Evolutionary conservation across 1,139 yeast species (phyloP), one percentile per base, ranked within the genome.

Genomic region (Pichia sp.): DNA sequence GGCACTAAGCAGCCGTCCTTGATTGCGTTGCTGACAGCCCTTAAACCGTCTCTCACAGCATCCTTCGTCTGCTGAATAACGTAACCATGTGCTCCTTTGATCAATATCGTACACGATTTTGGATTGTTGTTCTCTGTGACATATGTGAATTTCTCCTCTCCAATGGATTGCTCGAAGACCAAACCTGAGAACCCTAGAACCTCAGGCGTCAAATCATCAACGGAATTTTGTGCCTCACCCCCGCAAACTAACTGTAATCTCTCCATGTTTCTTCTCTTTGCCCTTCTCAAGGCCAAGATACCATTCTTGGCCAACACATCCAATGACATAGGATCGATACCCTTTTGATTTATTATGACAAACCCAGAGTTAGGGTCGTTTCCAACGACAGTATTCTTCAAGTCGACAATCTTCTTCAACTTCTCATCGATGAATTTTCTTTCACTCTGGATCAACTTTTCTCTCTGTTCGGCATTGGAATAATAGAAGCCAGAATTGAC

Each of bases 191-290:
- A 87, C 17, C 99, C 99, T 59, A 95, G 78, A n/a, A 89, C 76
- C 3, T 78, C 81, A 6, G 95, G 92, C n/a, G 84, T 68, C 67
- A 95, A 78, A 69, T 93, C 98, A 67, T 95, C 99, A 46, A 92
- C 98, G 16, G 97, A 87, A 73, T 95, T 95, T 73, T 92, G 98
- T 10, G 99, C 99, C 69, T 87, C 95, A 64, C 99, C 99, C 31
- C 98, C 99, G 63, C 96, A 89, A 50, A 92, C 91, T 59, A 95
- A 79, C 74, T 95, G 99, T 67, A 95, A 79, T 70, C 99, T 84
- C 75, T 95, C 99, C 99, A 95, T 93, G 72, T 95, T 95, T 76
- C 99, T 86, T 77, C 99, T 84, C 78, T 95, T 95, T 49, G 99
- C 99, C 70, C 99, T 84, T 77, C 99, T 85, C 65, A 95, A 79